phyloP scores from a whole-genome alignment of 2,329 filamentous ascomycete species.

The Coleophoma eucalyptorum region DNA sequence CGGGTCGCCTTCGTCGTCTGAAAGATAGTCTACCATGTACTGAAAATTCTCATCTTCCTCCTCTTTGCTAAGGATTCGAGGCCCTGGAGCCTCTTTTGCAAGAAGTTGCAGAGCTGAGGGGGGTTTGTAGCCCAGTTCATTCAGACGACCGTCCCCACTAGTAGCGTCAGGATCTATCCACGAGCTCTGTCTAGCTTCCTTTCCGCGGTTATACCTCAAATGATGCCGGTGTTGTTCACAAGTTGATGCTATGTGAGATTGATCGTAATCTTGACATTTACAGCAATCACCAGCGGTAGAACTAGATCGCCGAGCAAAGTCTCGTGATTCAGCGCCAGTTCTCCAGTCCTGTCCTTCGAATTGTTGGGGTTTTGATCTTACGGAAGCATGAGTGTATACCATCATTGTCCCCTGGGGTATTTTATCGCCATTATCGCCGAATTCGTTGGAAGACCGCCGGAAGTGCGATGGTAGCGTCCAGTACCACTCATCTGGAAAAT shows the following conservation, averaged over 20 bases:
- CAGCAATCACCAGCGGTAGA: too few species aligned
- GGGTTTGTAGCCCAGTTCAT: too few species aligned
- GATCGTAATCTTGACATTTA: too few species aligned
- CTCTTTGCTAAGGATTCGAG: constrained; percentile 11
- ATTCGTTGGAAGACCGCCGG: background rate
- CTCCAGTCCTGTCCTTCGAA: background rate
- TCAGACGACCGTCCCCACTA: too few species aligned
- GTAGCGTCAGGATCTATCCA: constrained; percentile 25
- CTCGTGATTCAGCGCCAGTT: background rate
- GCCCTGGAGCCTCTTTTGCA: background rate
- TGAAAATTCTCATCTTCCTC: constrained; percentile 17
- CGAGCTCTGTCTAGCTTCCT: too few species aligned
- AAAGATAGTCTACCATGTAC: constrained; percentile 24
- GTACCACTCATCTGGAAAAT: too few species aligned
- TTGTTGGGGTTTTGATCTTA: background rate
- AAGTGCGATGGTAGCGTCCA: background rate
- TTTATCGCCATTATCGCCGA: background rate
- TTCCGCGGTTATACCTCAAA: too few species aligned
- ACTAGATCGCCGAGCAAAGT: background rate
- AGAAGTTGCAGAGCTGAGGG: too few species aligned
- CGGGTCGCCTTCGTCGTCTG: constrained; percentile 37
- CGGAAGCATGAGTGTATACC: background rate
- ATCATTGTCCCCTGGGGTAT: background rate
- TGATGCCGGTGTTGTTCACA: too few species aligned
- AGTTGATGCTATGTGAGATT: too few species aligned